Evolutionary conservation across 331 rosid genomes (phyloP).

Genomic region (Quercus tomentella): DNA sequence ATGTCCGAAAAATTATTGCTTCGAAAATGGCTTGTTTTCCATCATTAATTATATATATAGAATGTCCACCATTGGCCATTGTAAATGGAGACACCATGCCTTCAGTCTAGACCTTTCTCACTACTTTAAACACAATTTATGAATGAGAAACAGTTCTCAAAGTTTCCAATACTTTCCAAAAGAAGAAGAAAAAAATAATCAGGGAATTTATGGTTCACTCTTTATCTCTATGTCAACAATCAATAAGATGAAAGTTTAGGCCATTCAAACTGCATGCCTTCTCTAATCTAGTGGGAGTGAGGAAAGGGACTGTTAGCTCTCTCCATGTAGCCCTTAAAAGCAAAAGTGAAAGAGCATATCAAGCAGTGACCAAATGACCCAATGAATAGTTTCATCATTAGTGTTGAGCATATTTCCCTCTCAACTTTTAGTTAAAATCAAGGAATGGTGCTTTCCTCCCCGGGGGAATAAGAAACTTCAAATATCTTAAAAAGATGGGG

Average conservation of each 20-base stretch:
- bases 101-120: conserved; percentile 32
- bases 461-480: no score
- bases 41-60: conserved; percentile 31
- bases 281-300: no score
- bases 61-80: conserved; percentile 32
- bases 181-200: neutral
- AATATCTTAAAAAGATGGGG: conserved; percentile 3
- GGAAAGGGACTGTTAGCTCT: no score
- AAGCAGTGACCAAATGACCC: no score
- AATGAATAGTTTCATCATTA: no score
- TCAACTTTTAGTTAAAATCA: no score
- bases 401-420: no score
- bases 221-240: conserved; percentile 23
- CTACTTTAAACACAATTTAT: conserved; percentile 23
- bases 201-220: neutral
- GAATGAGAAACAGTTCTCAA: conserved; percentile 7
- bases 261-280: neutral
- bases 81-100: conserved; percentile 30
- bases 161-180: conserved; percentile 20
- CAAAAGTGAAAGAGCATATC: no score
- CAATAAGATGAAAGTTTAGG: conserved; percentile 23
- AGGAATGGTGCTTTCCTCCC: no score
- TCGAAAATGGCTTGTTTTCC: conserved; percentile 39
- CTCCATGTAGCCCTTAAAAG: no score
- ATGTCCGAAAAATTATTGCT: conserved; percentile 23